Conservation (phyloP, 805 yeast species). For the Starmera pachycereana region DNA sequence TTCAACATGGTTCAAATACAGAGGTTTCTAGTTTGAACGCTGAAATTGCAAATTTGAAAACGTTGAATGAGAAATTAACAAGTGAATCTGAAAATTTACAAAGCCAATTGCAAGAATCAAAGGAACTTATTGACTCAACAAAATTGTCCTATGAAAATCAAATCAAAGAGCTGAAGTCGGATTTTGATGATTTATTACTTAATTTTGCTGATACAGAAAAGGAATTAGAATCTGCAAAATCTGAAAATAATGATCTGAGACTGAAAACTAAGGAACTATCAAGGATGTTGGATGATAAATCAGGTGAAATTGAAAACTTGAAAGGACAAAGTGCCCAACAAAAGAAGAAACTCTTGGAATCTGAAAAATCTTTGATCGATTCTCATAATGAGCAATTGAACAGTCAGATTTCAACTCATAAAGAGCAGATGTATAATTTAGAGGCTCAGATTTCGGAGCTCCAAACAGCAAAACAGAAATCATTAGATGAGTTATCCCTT, state of each 20-base stretch:
- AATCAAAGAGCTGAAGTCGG: conserved; percentile 1
- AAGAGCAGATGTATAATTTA: neutral
- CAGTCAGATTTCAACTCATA: neutral
- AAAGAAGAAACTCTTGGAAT: too few relatives aligned
- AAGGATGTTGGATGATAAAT: neutral
- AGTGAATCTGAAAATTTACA: neutral
- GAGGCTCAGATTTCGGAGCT: neutral
- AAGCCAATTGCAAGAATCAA: conserved; percentile 4
- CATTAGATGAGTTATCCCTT: neutral
- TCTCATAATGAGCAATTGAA: neutral
- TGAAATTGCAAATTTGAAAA: neutral
- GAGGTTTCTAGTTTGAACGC: neutral
- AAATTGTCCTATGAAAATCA: conserved; percentile 1
- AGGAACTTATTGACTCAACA: neutral
- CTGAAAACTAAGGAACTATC: neutral
- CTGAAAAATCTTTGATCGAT: neutral
- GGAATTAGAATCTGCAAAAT: conserved; percentile 1
- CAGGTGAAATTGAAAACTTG: neutral
- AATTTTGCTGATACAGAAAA: conserved; percentile 1
- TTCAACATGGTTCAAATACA: neutral
- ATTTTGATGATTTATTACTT: conserved; percentile 2
- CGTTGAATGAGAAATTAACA: neutral
- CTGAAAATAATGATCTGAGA: conserved; percentile 4
- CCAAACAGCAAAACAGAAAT: neutral
- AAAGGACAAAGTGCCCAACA: neutral